Conservation (phyloP, 352 stramenopile genomes). For the Saprolegnia diclina region DNA sequence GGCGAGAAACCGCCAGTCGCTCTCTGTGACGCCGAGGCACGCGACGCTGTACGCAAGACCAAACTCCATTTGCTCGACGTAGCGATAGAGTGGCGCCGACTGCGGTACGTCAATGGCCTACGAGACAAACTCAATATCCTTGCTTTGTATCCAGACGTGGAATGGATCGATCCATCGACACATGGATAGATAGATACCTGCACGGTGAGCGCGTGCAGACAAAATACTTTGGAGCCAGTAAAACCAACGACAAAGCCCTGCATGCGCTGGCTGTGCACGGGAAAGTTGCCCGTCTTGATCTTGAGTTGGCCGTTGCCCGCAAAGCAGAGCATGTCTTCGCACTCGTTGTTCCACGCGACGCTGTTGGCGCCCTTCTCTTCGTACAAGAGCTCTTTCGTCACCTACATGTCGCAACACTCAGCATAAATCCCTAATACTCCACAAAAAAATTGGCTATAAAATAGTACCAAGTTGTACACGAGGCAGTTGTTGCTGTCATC, state of each 20-base stretch:
- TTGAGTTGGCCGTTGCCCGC: slow-evolving; percentile 80
- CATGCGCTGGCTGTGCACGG: slow-evolving; percentile 85
- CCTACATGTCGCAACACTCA: slow-evolving; percentile 1
- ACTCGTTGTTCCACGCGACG: slow-evolving; percentile 92
- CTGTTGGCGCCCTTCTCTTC: slow-evolving; percentile 80
- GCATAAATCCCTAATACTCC: not conserved
- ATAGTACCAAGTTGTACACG: slow-evolving; percentile 80
- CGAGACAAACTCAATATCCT: not conserved
- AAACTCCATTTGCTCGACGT: slow-evolving; percentile 88
- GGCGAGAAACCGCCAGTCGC: slow-evolving; percentile 82
- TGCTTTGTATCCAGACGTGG: not conserved
- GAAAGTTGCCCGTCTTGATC: slow-evolving; percentile 88
- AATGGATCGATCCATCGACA: not conserved
- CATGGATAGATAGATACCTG: not conserved
- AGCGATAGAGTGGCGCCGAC: slow-evolving; percentile 79
- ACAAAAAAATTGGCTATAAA: not conserved
- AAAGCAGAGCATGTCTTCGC: slow-evolving; percentile 94
- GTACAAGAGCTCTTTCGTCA: slow-evolving; percentile 86
- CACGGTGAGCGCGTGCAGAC: slow-evolving; percentile 77
- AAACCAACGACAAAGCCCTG: slow-evolving; percentile 91
- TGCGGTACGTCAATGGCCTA: slow-evolving; percentile 90
- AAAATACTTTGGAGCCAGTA: slow-evolving; percentile 89
- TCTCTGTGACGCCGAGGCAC: slow-evolving; percentile 91
- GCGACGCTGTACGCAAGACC: slow-evolving; percentile 83
- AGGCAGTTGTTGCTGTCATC: slow-evolving; percentile 84